Conservation (phyloP, 192 early-diverging fungal genomes). For the Phycomyces nitens region DNA sequence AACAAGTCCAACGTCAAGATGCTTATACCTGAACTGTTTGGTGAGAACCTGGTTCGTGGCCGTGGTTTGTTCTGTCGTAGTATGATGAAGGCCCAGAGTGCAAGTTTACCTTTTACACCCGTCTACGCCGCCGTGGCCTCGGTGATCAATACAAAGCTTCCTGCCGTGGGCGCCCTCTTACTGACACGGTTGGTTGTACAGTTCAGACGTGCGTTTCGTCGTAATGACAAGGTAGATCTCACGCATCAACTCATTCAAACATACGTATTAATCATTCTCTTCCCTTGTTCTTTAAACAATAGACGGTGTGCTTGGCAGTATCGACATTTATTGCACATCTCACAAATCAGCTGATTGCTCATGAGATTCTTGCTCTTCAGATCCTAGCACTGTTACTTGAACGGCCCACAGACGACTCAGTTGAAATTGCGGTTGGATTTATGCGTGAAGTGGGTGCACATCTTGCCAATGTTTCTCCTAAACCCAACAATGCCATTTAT, state of each 20-base stretch:
- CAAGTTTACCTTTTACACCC: slow-evolving; percentile 84
- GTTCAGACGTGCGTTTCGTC: slow-evolving; percentile 85
- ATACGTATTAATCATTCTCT: background rate
- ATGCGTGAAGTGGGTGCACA: slow-evolving; percentile 86
- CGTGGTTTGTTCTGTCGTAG: slow-evolving; percentile 83
- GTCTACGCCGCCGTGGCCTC: slow-evolving; percentile 87
- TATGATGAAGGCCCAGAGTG: slow-evolving; percentile 86
- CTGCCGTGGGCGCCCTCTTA: slow-evolving; percentile 84
- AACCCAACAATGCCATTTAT: slow-evolving; percentile 80
- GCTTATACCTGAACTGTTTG: slow-evolving; percentile 84
- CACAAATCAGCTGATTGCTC: slow-evolving; percentile 83
- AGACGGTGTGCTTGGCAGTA: slow-evolving; percentile 73
- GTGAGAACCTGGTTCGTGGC: slow-evolving; percentile 88
- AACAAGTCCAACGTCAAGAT: slow-evolving; percentile 88
- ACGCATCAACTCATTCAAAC: background rate
- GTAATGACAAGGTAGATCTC: slow-evolving; percentile 79
- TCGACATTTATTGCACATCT: slow-evolving; percentile 90
- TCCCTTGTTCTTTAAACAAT: background rate
- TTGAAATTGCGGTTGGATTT: slow-evolving; percentile 93
- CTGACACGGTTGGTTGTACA: slow-evolving; percentile 80
- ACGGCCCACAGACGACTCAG: slow-evolving; percentile 89
- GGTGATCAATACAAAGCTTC: slow-evolving; percentile 92
- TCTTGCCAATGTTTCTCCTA: slow-evolving; percentile 72
- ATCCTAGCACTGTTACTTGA: slow-evolving; percentile 78
- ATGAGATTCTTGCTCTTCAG: slow-evolving; percentile 88